A percentile compares a stretch with the other conserved stretches of the same genome.
Evolutionary conservation across 2,329 filamentous ascomycete genomes (phyloP).

Genomic region (Xylariaceae sp.): DNA sequence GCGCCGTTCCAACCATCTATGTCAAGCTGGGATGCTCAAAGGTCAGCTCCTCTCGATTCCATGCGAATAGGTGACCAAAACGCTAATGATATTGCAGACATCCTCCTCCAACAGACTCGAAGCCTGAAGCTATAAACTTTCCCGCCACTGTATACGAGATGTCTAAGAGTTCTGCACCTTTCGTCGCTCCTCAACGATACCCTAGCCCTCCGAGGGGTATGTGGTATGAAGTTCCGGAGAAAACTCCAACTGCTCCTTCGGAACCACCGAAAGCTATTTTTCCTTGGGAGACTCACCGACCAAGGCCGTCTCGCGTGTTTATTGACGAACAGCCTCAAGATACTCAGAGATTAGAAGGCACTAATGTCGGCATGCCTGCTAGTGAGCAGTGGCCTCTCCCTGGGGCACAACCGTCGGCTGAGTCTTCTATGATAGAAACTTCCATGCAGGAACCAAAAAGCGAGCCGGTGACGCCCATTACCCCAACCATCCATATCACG

Average conservation of each 20-base stretch:
- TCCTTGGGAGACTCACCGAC: slow-evolving; percentile 81
- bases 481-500: slow-evolving; percentile 53
- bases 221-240: slow-evolving; percentile 83
- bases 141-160: slow-evolving; percentile 81
- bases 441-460: slow-evolving; percentile 46
- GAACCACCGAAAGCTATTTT: slow-evolving; percentile 75
- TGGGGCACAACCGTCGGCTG: slow-evolving; percentile 37
- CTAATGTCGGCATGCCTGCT: slow-evolving; percentile 20
- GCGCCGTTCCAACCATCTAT: slow-evolving; percentile 42
- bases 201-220: slow-evolving; percentile 85
- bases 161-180: slow-evolving; percentile 76
- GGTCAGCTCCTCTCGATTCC: slow-evolving; percentile 44
- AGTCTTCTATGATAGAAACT: slow-evolving; percentile 45
- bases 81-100: slow-evolving; percentile 56
- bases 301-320: slow-evolving; percentile 70
- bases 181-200: slow-evolving; percentile 77
- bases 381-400: slow-evolving; percentile 27
- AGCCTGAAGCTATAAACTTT: slow-evolving; percentile 85
- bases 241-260: slow-evolving; percentile 58
- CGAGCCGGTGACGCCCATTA: slow-evolving; percentile 55
- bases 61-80: not conserved
- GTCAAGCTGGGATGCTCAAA: slow-evolving; percentile 60
- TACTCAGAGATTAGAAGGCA: slow-evolving; percentile 12
- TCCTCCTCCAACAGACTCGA: slow-evolving; percentile 68
- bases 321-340: slow-evolving; percentile 55